These are phyloP conservation scores for Arthrinium puccinioides DNA, from an alignment of 2,329 filamentous ascomycete species.

Conservation along the genomic window DNA sequence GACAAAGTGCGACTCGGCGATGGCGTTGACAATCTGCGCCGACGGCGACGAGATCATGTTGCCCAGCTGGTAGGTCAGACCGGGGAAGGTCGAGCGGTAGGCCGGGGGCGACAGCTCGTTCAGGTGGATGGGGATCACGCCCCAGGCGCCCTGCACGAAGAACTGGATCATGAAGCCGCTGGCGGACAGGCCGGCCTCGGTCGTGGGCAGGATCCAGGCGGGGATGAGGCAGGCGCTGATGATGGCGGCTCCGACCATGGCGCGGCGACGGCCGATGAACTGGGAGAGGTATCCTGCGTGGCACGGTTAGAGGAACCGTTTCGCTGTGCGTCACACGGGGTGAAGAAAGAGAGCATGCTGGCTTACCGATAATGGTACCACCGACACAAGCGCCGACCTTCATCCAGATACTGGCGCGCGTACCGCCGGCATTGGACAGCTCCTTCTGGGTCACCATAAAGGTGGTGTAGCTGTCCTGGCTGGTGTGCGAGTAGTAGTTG, in stretches of 20 bases:
- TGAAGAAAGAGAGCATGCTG: neutral
- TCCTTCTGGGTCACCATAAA: constrained; percentile 71
- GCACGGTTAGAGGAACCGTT: no score
- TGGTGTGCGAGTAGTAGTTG: constrained; percentile 71
- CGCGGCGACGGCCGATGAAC: constrained; percentile 64
- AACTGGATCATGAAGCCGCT: constrained; percentile 65
- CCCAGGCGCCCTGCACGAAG: constrained; percentile 60
- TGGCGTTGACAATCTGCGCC: constrained; percentile 42
- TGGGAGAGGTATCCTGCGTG: constrained; percentile 62
- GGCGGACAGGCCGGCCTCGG: constrained; percentile 51
- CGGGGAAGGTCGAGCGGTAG: constrained; percentile 65
- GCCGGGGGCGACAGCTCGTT: constrained; percentile 66
- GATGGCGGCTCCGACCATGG: constrained; percentile 55
- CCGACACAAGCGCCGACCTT: constrained; percentile 71
- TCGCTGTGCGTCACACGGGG: neutral
- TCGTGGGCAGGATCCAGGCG: constrained; percentile 61
- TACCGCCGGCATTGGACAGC: constrained; percentile 55
- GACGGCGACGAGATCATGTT: neutral
- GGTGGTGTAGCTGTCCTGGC: constrained; percentile 75
- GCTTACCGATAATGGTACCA: constrained; percentile 61
- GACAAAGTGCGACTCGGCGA: constrained; percentile 57
- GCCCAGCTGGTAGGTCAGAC: constrained; percentile 57
- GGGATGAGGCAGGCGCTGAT: constrained; percentile 58
- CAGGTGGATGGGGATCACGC: constrained; percentile 64
- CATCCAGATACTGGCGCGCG: constrained; percentile 73